Conservation (phyloP, 192 early-diverging fungal genomes). For the Chytriomyces hyalinus region DNA sequence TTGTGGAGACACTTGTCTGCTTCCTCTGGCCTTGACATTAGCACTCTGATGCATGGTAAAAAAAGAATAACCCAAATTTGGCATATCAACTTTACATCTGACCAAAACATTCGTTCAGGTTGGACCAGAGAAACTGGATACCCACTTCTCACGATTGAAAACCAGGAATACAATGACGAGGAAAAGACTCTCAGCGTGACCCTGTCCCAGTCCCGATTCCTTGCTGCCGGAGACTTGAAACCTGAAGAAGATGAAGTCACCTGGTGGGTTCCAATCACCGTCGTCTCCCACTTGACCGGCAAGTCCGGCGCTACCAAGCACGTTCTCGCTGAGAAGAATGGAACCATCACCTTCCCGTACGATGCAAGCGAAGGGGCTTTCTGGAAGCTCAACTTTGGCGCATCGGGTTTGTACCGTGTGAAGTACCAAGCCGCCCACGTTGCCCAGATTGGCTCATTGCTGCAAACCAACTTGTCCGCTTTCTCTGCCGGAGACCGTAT, state of each 20-base stretch:
- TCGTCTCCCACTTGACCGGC: slow-evolving; percentile 51
- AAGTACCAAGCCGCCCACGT: slow-evolving; percentile 51
- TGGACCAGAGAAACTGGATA: slow-evolving; percentile 89
- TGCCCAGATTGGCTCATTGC: slow-evolving; percentile 39
- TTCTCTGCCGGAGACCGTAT: slow-evolving; percentile 72
- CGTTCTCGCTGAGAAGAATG: slow-evolving; percentile 54
- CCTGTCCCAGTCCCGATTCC: slow-evolving; percentile 79
- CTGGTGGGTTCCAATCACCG: slow-evolving; percentile 85
- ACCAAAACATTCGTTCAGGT: no score
- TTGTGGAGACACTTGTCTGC: slow-evolving; percentile 83
- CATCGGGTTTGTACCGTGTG: slow-evolving; percentile 88
- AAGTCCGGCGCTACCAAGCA: slow-evolving; percentile 54
- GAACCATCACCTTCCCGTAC: slow-evolving; percentile 57
- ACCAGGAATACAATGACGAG: slow-evolving; percentile 52
- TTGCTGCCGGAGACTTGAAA: slow-evolving; percentile 75
- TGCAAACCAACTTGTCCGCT: slow-evolving; percentile 54
- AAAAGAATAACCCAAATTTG: no score
- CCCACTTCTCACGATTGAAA: slow-evolving; percentile 75
- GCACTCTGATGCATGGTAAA: slow-evolving; percentile 71
- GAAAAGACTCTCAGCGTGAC: slow-evolving; percentile 54
- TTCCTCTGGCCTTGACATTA: slow-evolving; percentile 81
- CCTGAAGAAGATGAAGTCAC: slow-evolving; percentile 75
- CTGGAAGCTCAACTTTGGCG: slow-evolving; percentile 85
- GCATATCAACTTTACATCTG: no score
- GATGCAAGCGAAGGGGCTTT: slow-evolving; percentile 47